Conservation (phyloP, 257 asterid species). For the Cordia subcordata region DNA sequence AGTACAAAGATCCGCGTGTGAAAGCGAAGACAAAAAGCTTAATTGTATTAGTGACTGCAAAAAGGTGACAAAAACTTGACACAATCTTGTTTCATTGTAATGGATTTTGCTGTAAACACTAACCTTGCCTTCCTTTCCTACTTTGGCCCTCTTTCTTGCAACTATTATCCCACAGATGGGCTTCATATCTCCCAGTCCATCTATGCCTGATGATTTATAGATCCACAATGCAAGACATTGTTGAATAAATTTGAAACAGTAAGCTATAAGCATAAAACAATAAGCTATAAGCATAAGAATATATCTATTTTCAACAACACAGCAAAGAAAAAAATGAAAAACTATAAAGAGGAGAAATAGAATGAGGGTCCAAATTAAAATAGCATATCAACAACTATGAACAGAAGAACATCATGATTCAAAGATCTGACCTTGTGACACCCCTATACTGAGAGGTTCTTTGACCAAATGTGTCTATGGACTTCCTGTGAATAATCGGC, state of each 20-base stretch:
- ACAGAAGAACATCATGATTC: too few relatives aligned
- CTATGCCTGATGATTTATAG: constrained; percentile 42
- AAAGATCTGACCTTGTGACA: constrained; percentile 49
- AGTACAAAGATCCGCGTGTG: too few relatives aligned
- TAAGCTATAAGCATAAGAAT: neutral
- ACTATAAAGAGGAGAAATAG: too few relatives aligned
- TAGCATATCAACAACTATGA: too few relatives aligned
- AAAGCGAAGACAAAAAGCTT: too few relatives aligned
- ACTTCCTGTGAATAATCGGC: constrained; percentile 19
- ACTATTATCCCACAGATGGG: constrained; percentile 88
- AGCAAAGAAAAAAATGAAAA: neutral
- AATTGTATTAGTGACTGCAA: too few relatives aligned
- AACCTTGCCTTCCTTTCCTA: constrained; percentile 95
- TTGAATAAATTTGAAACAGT: neutral
- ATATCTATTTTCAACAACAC: too few relatives aligned
- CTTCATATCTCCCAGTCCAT: constrained; percentile 91
- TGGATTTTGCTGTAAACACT: neutral
- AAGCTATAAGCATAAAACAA: neutral
- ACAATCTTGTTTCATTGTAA: too few relatives aligned
- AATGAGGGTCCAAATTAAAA: too few relatives aligned
- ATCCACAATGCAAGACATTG: neutral
- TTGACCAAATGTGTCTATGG: constrained; percentile 66
- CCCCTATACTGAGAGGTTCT: constrained; percentile 82
- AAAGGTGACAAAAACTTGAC: neutral
- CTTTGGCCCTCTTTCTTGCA: constrained; percentile 96